Conservation (phyloP, 2,329 filamentous ascomycete genomes). For the Sporothrix curviconia region DNA sequence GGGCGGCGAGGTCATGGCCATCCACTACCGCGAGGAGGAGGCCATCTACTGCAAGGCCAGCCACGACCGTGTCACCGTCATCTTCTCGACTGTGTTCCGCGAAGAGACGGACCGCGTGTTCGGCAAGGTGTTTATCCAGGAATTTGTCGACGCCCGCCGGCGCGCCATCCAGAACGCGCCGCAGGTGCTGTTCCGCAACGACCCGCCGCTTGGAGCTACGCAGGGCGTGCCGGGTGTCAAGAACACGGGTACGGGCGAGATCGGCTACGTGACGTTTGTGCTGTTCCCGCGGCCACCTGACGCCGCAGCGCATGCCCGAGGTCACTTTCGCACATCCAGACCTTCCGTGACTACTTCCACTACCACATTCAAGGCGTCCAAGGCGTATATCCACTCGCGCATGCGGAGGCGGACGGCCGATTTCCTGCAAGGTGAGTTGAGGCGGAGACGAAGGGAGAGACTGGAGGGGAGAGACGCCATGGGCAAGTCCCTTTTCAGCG, state of each 20-base stretch:
- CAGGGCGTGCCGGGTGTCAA: constrained; percentile 79
- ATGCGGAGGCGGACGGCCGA: constrained; percentile 98
- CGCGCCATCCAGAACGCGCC: constrained; percentile 97
- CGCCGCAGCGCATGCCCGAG: constrained; percentile 80
- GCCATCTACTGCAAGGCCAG: constrained; percentile 98
- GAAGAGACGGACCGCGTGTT: constrained; percentile 98
- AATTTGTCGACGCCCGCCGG: constrained; percentile 93
- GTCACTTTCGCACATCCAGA: constrained; percentile 99
- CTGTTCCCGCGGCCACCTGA: constrained; percentile 93
- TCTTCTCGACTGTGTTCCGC: constrained; percentile 96
- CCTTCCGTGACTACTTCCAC: constrained; percentile 99
- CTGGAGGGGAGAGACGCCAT: too few species aligned
- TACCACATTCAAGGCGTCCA: constrained; percentile 99
- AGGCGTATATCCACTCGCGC: constrained; percentile 96
- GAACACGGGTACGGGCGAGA: constrained; percentile 69
- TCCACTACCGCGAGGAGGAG: constrained; percentile 98
- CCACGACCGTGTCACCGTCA: constrained; percentile 93
- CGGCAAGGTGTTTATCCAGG: constrained; percentile 96
- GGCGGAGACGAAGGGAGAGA: too few species aligned
- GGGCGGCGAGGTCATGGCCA: constrained; percentile 87
- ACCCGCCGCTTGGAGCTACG: constrained; percentile 86
- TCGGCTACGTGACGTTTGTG: constrained; percentile 97
- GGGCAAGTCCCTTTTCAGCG: too few species aligned
- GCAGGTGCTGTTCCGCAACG: constrained; percentile 92
- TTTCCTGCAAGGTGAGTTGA: constrained; percentile 79